Evolutionary conservation across 441 rosid genomes (phyloP), one percentile per base, ranked within the genome.

Genomic region (Corymbia citriodora): DNA sequence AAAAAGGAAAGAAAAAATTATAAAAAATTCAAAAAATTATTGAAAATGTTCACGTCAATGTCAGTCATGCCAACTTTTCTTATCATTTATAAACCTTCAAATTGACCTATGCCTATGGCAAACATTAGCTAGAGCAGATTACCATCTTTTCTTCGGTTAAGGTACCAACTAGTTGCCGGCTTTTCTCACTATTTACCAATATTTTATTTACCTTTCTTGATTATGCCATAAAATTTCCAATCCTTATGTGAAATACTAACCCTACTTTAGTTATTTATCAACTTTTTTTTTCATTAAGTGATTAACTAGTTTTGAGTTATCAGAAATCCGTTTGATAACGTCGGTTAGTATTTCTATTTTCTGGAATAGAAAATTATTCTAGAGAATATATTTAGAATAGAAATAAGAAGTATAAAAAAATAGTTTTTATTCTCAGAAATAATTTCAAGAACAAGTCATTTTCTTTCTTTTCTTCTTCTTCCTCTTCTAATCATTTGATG

Each of bases 41-140:
- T 0, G 25, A 57, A 0, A 57, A 23, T 57, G 63, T 10, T 57
- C 13, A 23, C 1, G 0, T 57, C 25, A 57, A 23, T 57, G 63
- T 29, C 7, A 1, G 4, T 21, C 63, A 57, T 23, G 13, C 25
- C 1, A 1, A 23, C 0, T 57, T 0, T 57, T 23, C 0, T 57
- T 23, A 23, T 57, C 63, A 57, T 57, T 57, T 57, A 57, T 57
- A 23, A 57, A 57, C 14, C 29, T 57, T 57, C 10, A 23, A 57
- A 57, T 57, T 57, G 25, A 57, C 63, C 14, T 10, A 23, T 57
- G 9, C 25, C 63, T 57, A 57, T 57, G 63, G 63, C 63, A 57
- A 57, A 57, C 14, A 57, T 57, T 29, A 0, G 7, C 23, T 0
- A 57, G 0, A 57, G 29, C 10, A 14, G 25, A 57, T 57, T 23